These are phyloP conservation scores for Pythium rhizo-oryzae DNA, from an alignment of 352 stramenopile species.

Conservation along the genomic window DNA sequence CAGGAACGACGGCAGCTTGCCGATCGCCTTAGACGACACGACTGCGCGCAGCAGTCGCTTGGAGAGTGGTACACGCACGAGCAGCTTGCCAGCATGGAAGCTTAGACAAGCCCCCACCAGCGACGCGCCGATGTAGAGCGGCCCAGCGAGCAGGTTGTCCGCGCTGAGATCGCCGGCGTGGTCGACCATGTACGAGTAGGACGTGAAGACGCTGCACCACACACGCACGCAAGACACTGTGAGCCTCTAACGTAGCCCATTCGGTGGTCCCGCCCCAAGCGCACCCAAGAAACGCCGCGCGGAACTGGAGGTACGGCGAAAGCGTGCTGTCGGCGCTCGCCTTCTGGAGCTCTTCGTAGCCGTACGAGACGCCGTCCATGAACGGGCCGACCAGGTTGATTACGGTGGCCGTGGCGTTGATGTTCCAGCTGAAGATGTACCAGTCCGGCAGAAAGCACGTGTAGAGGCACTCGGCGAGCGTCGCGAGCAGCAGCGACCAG, in stretches of 20 bases:
- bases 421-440: conserved; percentile 36
- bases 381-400: conserved; percentile 81
- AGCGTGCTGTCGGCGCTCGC: conserved; percentile 35
- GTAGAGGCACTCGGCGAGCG: conserved; percentile 75
- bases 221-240: neutral
- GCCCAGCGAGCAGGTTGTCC: conserved; percentile 38
- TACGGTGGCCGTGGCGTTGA: conserved; percentile 69
- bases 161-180: conserved; percentile 77
- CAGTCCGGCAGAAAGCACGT: conserved; percentile 75
- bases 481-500: conserved; percentile 71
- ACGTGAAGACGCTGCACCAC: conserved; percentile 73
- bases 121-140: conserved; percentile 64
- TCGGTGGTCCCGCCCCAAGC: neutral
- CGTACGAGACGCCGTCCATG: conserved; percentile 72
- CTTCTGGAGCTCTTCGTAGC: conserved; percentile 44
- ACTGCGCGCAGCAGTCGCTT: conserved; percentile 21
- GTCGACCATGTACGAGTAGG: conserved; percentile 89
- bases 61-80: conserved; percentile 25
- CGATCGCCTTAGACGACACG: conserved; percentile 26
- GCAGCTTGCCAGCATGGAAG: conserved; percentile 56
- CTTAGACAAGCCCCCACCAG: conserved; percentile 51
- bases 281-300: conserved; percentile 76
- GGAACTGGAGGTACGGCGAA: conserved; percentile 63
- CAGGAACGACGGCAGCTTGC: conserved; percentile 28
- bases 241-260: too few species aligned